These are phyloP conservation scores for Moelleriella libera DNA, from an alignment of 2,329 filamentous ascomycete genomes.

Conservation along the genomic window DNA sequence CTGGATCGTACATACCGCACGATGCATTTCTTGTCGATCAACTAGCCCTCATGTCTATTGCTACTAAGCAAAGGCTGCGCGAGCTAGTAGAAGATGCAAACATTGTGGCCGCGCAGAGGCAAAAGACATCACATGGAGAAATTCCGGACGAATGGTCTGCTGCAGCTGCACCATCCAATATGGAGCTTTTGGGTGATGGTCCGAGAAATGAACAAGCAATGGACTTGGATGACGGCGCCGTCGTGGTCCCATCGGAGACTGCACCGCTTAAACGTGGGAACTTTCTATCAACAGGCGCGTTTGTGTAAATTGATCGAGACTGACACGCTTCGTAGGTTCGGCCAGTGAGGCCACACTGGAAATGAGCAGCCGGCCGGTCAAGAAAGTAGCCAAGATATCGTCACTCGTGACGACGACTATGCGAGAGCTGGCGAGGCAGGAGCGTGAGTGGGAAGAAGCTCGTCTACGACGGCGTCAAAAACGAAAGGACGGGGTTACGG, in stretches of 20 bases:
- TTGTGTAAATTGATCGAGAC: too few species aligned
- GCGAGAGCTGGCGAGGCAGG: conserved; percentile 47
- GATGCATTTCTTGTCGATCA: conserved; percentile 70
- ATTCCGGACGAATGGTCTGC: conserved; percentile 65
- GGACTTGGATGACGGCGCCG: conserved; percentile 30
- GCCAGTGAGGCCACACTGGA: conserved; percentile 17
- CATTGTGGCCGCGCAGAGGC: conserved; percentile 54
- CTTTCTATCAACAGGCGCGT: too few species aligned
- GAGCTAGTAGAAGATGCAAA: conserved; percentile 66
- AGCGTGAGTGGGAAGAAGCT: conserved; percentile 60
- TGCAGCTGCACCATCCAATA: conserved; percentile 44
- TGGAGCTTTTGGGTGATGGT: conserved; percentile 16
- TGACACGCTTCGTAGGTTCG: conserved; percentile 17
- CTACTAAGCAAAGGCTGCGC: conserved; percentile 65
- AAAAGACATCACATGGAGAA: conserved; percentile 65
- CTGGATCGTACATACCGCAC: conserved; percentile 57
- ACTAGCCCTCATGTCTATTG: conserved; percentile 67
- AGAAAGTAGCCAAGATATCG: conserved; percentile 33
- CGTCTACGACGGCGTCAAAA: conserved; percentile 54
- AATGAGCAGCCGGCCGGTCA: conserved; percentile 26
- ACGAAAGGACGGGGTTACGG: conserved; percentile 42
- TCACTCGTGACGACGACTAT: conserved; percentile 38
- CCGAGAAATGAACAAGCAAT: conserved; percentile 4
- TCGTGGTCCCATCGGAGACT: conserved; percentile 23
- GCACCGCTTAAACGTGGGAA: conserved; percentile 47